Evolutionary conservation across 2,329 filamentous ascomycete species (phyloP), one percentile per base, ranked within the genome.

Genomic region (Penicillium verrucosum): DNA sequence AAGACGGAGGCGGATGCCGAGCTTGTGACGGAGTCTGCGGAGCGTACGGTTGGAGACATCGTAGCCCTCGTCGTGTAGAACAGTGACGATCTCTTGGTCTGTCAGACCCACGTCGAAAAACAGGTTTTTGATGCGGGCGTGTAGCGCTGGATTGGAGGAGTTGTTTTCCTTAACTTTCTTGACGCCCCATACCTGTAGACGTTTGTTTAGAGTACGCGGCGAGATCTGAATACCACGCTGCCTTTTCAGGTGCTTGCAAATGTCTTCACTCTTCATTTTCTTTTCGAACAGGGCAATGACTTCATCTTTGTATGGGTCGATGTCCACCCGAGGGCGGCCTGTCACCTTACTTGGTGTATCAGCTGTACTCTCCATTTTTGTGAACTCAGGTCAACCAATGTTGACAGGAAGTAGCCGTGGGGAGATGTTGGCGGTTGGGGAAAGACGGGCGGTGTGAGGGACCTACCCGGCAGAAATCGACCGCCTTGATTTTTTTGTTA

Each of bases 401-500:
- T 51, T 45, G 46, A 56, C 41, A 44, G 29, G 34, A 38, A 32
- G 8, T 23, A 40, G 29, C 14, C 9, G 41, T 43, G 40, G 40
- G 14, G 48, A 34, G 27, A 29, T 25, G 36, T 32, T n/a, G 7
- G 14, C 11, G 32, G 32, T 9, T 30, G 53, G 53, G 53, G 48
- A 50, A 49, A 42, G 7, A 11, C 38, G 21, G 51, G 59, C 40
- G 32, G 57, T 49, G 41, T 34, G 30, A 2, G 9, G 5, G 1
- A 37, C 0, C 5, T 5, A 11, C 4, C 8, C 8, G 43, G 61
- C 61, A 65, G 54, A 66, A 65, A 18, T 27, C 16, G 55, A 66
- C 64, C 64, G 60, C 64, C 54, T 55, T 37, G 64, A 66, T 52
- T 56, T 62, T 64, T 65, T 64, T 51, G 60, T 66, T 65, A 66